Evolutionary conservation across 1,284 basidiomycete species (phyloP), one percentile per base, ranked within the genome.

Genomic region (Sporisorium exsertum): DNA sequence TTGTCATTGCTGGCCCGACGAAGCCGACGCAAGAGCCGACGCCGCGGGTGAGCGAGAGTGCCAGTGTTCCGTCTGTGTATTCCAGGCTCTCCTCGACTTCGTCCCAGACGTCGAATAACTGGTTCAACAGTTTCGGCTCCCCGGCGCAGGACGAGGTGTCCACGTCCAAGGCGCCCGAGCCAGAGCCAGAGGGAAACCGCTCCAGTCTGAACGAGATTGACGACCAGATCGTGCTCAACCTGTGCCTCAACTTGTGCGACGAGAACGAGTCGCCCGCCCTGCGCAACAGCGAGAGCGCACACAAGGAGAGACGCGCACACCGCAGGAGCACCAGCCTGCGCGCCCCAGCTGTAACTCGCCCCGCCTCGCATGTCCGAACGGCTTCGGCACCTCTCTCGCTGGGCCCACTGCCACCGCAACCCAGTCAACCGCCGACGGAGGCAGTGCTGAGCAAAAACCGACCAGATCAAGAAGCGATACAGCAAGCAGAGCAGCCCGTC

Each of bases 151-250:
- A 56, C 7, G 64, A 73, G 26, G 24, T 16, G 20, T 13, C 35
- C 6, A 5, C 22, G 3, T 5, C n/a, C 8, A 10, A n/a, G 16
- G 37, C 2, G 20, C 9, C 24, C 29, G 42, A 29, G 26, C 18
- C 35, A 0, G 59, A 56, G 24, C 4, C 37, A 5, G 52, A 50
- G 6, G 33, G 16, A 1, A 22, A 43, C 6, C 65, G 72, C 18
- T 64, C 72, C 20, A 74, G 72, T 24, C 20, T 74, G 33, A 66
- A 68, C 52, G 66, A 64, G 1, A 68, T 74, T 32, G 65, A 74
- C 18, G 62, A 64, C 9, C 62, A 74, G 50, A 51, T 74, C n/a
- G 49, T 58, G 13, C 40, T 58, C 49, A 56, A 65, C 35, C 56
- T 58, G 22, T 58, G 56, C 15, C 13, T 61, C n/a, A 64, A 74